Base-by-base conservation (phyloP, 2,329 filamentous ascomycete genomes). In the Alternaria brassicae region DNA sequence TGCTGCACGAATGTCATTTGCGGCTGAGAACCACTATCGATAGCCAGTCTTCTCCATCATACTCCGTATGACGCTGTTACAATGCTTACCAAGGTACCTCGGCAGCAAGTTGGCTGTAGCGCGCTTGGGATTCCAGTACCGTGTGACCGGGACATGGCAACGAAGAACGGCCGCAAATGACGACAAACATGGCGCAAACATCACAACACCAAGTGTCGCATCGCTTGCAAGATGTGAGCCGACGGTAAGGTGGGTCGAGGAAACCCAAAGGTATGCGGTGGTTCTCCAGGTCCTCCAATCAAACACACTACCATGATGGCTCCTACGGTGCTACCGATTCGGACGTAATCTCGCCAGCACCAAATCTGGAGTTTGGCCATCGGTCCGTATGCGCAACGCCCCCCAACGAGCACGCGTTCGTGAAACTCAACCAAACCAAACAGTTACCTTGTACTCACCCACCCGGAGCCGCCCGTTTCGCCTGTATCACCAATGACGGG, bases 1-100 rank as follows among this genome's bases (percentile, higher is more conserved):
- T 71, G 67, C 60, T 71, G 60, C 70, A 63, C 63, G 65, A 63
- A 63, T 52, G 63, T 49, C 56, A 45, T 65, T 56, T 40, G 60
- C 44, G 60, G 45, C 41, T 65, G 48, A 56, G 66, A 68, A 58
- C 62, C 13, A 48, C 28, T 34, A 48, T 32, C 36, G 44, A 36
- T 63, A 62, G 58, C 68, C 63, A 70, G 58, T 61, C 68, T 65
- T 64, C 57, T 59, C 36, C 41, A 63, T 40, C 56, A 61, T 60
- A 56, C 56, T 51, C 52, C 42, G 59, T 57, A 58, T 55, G 53
- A 60, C 55, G 59, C 55, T 59, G 57, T 51, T 23, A 48, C 13
- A 36, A 12, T 48, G 44, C 28, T 41, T 42, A 23, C 9, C 17
- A 3, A 9, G 28, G 48, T 6, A 15, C 21, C 13, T 21, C n/a